Evolutionary conservation across 1,284 basidiomycete genomes (phyloP), one percentile per base, ranked within the genome.

Genomic region (Malassezia nana): DNA sequence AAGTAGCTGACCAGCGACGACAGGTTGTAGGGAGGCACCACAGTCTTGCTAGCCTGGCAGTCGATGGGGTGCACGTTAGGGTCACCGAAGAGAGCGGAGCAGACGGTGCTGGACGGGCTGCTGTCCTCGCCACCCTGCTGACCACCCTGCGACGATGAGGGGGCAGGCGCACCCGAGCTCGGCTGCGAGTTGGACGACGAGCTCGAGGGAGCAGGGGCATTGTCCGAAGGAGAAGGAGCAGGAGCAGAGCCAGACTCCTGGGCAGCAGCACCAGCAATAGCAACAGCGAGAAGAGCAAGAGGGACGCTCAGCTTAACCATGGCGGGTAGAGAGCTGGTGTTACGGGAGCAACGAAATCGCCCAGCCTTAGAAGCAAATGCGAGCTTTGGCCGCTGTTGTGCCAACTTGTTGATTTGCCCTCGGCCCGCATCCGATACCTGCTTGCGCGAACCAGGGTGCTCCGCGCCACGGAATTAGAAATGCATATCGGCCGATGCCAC

Each of bases 241-340:
- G 18, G 24, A n/a, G 51, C 16, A 28, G 3, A 3, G 28, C 25
- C 16, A 32, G 39, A 26, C 24, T 24, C 59, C 55, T 63, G 63
- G 28, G 63, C 65, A 35, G 60, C 30, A 24, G 51, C 65, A 35
- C 57, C 59, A 45, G 49, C 59, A 31, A 63, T 57, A 35, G 61
- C 61, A 41, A 65, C 55, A 46, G 62, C 63, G 39, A 67, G 52
- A 33, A 67, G 56, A 30, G 61, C 61, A 48, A 67, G 44, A 30
- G 63, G 61, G n/a, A 49, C 45, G 57, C 52, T 62, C 55, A 67
- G 61, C 63, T 67, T 67, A 48, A 67, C 63, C 58, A 63, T 63
- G 38, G 38, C 39, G n/a, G 20, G 12, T 12, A 42, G 33, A 7
- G 3, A 18, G 42, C 40, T 43, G 49, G 40, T 51, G 38, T 28